A percentile compares a stretch with the other conserved stretches of the same genome.
Evolutionary conservation across 2,329 filamentous ascomycete genomes (phyloP).

Genomic region (Penicillium sp.): DNA sequence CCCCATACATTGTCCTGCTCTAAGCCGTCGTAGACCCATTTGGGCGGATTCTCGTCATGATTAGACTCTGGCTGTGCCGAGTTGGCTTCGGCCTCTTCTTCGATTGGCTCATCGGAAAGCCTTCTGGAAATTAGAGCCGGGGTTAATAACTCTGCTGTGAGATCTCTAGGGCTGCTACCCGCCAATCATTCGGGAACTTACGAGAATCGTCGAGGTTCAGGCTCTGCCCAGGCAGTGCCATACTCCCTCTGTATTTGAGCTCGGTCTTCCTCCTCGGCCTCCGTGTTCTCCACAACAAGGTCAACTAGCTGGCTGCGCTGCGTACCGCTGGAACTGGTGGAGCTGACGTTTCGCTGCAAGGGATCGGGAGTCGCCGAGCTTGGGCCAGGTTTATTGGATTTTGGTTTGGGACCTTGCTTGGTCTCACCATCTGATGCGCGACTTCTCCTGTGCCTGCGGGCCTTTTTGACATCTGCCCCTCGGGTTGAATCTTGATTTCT

Average conservation of each 20-base stretch:
- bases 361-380: slow-evolving; percentile 22
- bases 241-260: slow-evolving; percentile 62
- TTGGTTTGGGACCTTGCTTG: slow-evolving; percentile 26
- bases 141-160: slow-evolving; percentile 15
- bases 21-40: slow-evolving; percentile 31
- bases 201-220: slow-evolving; percentile 32
- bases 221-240: slow-evolving; percentile 59
- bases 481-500: slow-evolving; percentile 47
- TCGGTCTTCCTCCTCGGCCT: slow-evolving; percentile 61
- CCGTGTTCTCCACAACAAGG: slow-evolving; percentile 62
- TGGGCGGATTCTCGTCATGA: slow-evolving; percentile 17
- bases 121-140: slow-evolving; percentile 25
- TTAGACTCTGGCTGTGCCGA: slow-evolving; percentile 7
- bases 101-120: slow-evolving; percentile 31
- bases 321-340: slow-evolving; percentile 53
- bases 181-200: slow-evolving; percentile 22
- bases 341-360: slow-evolving; percentile 31
- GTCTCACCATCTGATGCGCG: slow-evolving; percentile 26
- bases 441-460: slow-evolving; percentile 36
- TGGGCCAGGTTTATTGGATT: slow-evolving; percentile 34
- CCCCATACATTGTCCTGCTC: slow-evolving; percentile 39
- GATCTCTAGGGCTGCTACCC: neutral
- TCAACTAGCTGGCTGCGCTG: slow-evolving; percentile 64
- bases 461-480: slow-evolving; percentile 38
- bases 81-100: slow-evolving; percentile 19